phyloP scores from a whole-genome alignment of 768 basidiomycete genomes.

The Lactarius deliciosus region DNA sequence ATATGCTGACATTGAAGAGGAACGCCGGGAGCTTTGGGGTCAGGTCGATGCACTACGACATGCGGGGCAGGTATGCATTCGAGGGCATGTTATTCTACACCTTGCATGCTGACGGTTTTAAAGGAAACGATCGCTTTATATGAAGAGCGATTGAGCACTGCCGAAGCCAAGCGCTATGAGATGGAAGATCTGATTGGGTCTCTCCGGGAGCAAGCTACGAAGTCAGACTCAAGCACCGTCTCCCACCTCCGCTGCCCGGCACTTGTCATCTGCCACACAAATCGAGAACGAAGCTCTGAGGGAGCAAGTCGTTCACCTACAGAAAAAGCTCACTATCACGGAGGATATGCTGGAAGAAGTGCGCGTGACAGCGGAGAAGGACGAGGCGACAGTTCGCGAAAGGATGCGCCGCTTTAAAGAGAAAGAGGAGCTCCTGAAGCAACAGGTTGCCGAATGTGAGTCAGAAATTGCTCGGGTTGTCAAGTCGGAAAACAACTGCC shows the following conservation, averaged over 20 bases:
- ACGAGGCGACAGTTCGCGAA: conserved; percentile 62
- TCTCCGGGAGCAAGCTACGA: conserved; percentile 54
- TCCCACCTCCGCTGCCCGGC: conserved; percentile 39
- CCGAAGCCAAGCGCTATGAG: conserved; percentile 74
- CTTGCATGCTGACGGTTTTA: conserved; percentile 15
- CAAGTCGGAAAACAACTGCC: conserved; percentile 60
- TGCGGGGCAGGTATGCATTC: conserved; percentile 74
- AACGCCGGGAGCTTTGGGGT: conserved; percentile 61
- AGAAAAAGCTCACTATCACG: conserved; percentile 67
- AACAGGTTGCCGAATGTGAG: conserved; percentile 66
- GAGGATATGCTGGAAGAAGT: conserved; percentile 88
- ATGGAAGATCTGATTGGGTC: conserved; percentile 62
- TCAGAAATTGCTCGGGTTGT: conserved; percentile 62
- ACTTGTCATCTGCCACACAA: conserved; percentile 69
- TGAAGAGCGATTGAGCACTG: conserved; percentile 77
- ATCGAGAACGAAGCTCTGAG: conserved; percentile 94
- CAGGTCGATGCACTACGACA: conserved; percentile 83
- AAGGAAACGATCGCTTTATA: conserved; percentile 95
- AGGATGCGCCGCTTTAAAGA: conserved; percentile 68
- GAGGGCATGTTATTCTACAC: not conserved
- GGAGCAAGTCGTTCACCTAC: conserved; percentile 87
- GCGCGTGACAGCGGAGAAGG: conserved; percentile 65
- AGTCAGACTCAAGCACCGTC: conserved; percentile 37
- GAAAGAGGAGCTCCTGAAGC: conserved; percentile 66
- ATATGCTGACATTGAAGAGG: conserved; percentile 50